These are phyloP conservation scores for Eimeria sp. DNA, from an alignment of 169 alveolate genomes.

Conservation along the genomic window DNA sequence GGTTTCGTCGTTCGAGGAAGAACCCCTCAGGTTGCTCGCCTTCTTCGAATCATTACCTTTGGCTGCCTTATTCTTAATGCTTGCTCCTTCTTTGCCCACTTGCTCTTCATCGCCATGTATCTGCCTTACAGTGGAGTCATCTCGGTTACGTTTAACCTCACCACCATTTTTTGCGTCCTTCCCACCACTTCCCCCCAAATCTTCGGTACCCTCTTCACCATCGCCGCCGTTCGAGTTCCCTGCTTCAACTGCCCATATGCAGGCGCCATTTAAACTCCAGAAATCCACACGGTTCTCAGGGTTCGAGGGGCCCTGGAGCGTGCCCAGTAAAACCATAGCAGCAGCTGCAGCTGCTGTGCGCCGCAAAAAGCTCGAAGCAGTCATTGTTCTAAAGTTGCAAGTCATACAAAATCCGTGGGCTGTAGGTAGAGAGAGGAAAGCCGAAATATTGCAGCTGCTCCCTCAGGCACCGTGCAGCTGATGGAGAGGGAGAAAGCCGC, in stretches of 20 bases:
- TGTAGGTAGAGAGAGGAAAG: background rate
- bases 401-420: constrained; percentile 7
- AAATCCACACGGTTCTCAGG: background rate
- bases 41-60: background rate
- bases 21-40: constrained; percentile 12
- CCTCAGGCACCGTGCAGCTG: background rate
- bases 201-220: background rate
- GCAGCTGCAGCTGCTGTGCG: constrained; percentile 25
- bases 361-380: constrained; percentile 20
- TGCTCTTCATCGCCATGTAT: background rate
- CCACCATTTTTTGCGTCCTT: background rate
- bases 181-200: constrained; percentile 13
- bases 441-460: background rate
- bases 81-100: background rate
- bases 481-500: background rate
- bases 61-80: background rate
- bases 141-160: background rate
- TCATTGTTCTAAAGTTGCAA: background rate
- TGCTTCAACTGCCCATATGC: constrained; percentile 28
- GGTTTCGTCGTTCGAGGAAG: background rate
- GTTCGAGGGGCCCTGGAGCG: background rate
- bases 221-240: background rate
- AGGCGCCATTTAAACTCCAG: background rate
- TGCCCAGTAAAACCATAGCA: constrained; percentile 6
- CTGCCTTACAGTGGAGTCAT: background rate